These are phyloP conservation scores for Pythium rishiriense DNA, from an alignment of 352 stramenopile genomes.

Conservation along the genomic window DNA sequence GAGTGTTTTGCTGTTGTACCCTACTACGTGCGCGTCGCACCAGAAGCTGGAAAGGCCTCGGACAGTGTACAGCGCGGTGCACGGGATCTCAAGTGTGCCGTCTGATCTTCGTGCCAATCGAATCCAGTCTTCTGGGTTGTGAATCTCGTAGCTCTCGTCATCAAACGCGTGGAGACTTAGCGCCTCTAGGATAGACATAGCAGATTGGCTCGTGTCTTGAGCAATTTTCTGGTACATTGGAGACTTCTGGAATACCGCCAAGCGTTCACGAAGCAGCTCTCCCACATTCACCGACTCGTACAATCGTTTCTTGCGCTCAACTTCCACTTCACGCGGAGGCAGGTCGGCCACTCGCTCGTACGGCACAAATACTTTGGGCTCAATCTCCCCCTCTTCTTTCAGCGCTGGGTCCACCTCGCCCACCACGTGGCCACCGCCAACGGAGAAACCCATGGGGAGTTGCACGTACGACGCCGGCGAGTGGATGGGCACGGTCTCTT, in stretches of 20 bases:
- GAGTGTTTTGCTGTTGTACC: conserved; percentile 41
- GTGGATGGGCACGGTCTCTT: conserved; percentile 18
- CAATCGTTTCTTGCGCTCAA: conserved; percentile 44
- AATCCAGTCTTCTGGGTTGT: conserved; percentile 67
- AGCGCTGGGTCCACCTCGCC: conserved; percentile 28
- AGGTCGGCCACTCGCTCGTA: conserved; percentile 36
- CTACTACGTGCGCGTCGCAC: conserved; percentile 60
- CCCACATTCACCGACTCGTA: conserved; percentile 42
- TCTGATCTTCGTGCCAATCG: conserved; percentile 46
- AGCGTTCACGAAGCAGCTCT: conserved; percentile 30
- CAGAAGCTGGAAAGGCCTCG: conserved; percentile 61
- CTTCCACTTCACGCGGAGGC: conserved; percentile 45
- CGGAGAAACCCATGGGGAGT: conserved; percentile 28
- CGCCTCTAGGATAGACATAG: conserved; percentile 47
- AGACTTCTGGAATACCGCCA: conserved; percentile 35
- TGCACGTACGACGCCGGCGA: conserved; percentile 33
- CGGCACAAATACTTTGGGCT: conserved; percentile 55
- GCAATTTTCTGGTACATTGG: conserved; percentile 33
- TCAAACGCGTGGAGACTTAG: conserved; percentile 76
- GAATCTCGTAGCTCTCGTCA: conserved; percentile 79
- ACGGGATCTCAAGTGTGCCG: conserved; percentile 64
- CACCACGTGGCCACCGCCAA: conserved; percentile 30
- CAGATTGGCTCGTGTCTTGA: conserved; percentile 35
- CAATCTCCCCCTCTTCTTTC: conserved; percentile 39
- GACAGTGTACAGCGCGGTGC: conserved; percentile 65